A percentile compares a stretch with the other conserved stretches of the same genome.
These are phyloP conservation scores for Talaromyces sp. DNA, from an alignment of 2,329 filamentous ascomycete genomes.

Conservation along the genomic window DNA sequence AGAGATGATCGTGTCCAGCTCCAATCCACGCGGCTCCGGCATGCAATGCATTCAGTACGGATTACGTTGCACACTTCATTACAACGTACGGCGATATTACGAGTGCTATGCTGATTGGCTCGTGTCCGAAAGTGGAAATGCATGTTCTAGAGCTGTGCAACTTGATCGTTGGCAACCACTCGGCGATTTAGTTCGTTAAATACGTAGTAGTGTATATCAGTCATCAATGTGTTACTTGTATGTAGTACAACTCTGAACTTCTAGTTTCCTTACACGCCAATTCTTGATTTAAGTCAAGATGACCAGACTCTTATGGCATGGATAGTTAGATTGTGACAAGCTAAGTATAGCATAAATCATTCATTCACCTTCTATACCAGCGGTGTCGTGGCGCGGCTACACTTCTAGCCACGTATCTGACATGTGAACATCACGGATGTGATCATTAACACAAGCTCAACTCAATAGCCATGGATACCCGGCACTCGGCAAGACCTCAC, in stretches of 20 bases:
- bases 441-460: neutral
- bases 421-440: neutral
- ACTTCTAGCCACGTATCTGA: neutral
- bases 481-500: neutral
- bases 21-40: conserved; percentile 9
- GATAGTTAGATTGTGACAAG: neutral
- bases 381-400: neutral
- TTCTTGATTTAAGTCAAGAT: neutral
- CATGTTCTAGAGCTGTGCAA: conserved; percentile 2
- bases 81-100: neutral
- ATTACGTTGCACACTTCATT: neutral
- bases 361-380: neutral
- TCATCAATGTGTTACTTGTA: neutral
- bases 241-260: neutral
- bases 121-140: neutral
- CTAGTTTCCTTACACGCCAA: neutral
- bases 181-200: conserved; percentile 3
- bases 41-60: neutral
- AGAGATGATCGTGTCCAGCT: neutral
- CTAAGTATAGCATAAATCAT: neutral
- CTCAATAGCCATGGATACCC: neutral
- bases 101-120: neutral
- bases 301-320: neutral
- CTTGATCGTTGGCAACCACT: neutral
- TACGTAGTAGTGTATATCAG: conserved; percentile 1